Conservation (phyloP, 164 flowering plant species). For the Protea cynaroides region DNA sequence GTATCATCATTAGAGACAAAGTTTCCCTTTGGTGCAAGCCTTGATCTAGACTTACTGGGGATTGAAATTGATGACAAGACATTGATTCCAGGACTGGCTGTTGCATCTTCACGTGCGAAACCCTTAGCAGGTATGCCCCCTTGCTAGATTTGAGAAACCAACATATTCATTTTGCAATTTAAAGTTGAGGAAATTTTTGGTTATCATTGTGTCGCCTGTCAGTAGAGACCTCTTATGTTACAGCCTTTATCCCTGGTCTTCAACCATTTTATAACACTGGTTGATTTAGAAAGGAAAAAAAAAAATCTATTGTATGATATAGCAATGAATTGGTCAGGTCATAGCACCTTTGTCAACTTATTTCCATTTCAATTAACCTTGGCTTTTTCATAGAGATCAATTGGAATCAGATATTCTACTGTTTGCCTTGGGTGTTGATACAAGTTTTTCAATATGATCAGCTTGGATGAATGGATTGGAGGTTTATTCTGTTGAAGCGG, state of each 20-base stretch:
- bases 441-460: slow-evolving; percentile 18
- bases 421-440: background rate
- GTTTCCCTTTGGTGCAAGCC: slow-evolving; percentile 61
- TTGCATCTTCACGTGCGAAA: slow-evolving; percentile 87
- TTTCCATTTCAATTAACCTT: too few species aligned
- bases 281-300: too few species aligned
- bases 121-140: slow-evolving; percentile 69
- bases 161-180: too few species aligned
- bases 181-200: too few species aligned
- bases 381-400: background rate
- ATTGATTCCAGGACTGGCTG: slow-evolving; percentile 88
- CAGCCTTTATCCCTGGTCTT: too few species aligned
- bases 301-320: too few species aligned
- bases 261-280: too few species aligned
- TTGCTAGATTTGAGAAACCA: background rate
- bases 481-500: slow-evolving; percentile 77
- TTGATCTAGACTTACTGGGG: slow-evolving; percentile 87
- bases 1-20: slow-evolving; percentile 45
- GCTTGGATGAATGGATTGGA: slow-evolving; percentile 99
- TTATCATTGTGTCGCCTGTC: too few species aligned
- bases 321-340: too few species aligned
- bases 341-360: too few species aligned
- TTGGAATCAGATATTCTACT: background rate
- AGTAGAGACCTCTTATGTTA: too few species aligned
- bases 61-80: slow-evolving; percentile 77